Conservation (phyloP, 2,329 filamentous ascomycete species). For the Neurospora sp. region DNA sequence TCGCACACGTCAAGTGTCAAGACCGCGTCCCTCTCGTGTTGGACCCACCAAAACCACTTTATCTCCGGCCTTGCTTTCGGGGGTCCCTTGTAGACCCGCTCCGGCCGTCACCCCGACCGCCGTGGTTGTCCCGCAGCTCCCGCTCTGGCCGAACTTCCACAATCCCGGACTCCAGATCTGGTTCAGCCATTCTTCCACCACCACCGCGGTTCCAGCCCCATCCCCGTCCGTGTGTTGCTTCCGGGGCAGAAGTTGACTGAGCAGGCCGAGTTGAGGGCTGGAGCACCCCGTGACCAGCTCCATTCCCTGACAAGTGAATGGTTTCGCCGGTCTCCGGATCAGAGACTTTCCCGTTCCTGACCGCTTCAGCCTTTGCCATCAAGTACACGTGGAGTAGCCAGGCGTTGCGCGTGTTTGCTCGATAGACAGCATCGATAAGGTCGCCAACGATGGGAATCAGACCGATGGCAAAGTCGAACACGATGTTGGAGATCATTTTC, state of each 20-base stretch:
- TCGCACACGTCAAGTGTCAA: background rate
- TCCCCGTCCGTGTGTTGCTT: background rate
- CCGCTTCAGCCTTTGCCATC: constrained; percentile 55
- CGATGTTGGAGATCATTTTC: constrained; percentile 74
- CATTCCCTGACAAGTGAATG: background rate
- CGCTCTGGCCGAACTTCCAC: background rate
- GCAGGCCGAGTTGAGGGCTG: background rate
- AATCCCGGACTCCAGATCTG: background rate
- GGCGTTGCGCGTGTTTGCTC: constrained; percentile 69
- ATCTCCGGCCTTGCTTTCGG: background rate
- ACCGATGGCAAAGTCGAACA: constrained; percentile 63
- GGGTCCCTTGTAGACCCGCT: background rate
- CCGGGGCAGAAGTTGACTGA: background rate
- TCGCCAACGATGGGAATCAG: constrained; percentile 71
- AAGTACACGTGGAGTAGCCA: constrained; percentile 49
- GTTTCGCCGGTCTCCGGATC: constrained; percentile 29
- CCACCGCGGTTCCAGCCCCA: background rate
- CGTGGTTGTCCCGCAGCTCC: background rate
- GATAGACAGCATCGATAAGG: constrained; percentile 59
- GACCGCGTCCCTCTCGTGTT: background rate
- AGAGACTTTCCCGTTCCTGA: constrained; percentile 17
- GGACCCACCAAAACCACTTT: background rate
- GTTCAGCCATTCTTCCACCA: background rate
- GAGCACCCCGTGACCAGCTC: background rate
- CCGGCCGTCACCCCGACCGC: background rate